phyloP scores from a whole-genome alignment of 179 eudicot genomes.

The Beta corolliflora region DNA sequence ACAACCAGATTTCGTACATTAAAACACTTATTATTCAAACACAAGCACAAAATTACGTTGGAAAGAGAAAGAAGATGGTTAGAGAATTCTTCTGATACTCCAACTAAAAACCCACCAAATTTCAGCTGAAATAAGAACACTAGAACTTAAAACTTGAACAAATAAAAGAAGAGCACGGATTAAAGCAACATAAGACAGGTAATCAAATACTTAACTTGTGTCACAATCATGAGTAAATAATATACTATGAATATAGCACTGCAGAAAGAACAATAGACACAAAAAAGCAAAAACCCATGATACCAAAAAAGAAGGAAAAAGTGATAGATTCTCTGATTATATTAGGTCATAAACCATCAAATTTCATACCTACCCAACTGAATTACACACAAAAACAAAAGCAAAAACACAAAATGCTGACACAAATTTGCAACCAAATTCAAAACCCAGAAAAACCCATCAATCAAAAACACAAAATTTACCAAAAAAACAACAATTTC shows the following conservation, averaged over 20 bases:
- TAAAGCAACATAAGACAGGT: slow-evolving; percentile 16
- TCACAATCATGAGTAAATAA: slow-evolving; percentile 28
- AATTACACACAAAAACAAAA: slow-evolving; percentile 10
- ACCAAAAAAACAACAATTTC: neutral
- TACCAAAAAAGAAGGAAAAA: slow-evolving; percentile 25
- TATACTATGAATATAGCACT: slow-evolving; percentile 22
- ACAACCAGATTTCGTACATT: neutral
- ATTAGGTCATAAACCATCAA: slow-evolving; percentile 23
- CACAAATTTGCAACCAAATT: neutral
- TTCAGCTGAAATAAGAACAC: slow-evolving; percentile 9
- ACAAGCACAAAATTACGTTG: neutral
- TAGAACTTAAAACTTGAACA: slow-evolving; percentile 2
- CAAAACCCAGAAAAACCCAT: slow-evolving; percentile 9
- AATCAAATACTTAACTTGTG: slow-evolving; percentile 38
- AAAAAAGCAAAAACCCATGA: slow-evolving; percentile 25
- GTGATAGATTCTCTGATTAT: slow-evolving; percentile 31
- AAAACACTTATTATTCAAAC: neutral
- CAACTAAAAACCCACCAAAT: slow-evolving; percentile 5
- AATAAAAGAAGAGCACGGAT: neutral
- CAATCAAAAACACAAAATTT: slow-evolving; percentile 14
- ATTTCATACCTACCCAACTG: slow-evolving; percentile 2
- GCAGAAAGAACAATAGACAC: slow-evolving; percentile 25
- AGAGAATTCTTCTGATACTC: neutral
- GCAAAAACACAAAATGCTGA: neutral
- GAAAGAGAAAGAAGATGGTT: neutral